Conservation (phyloP, 495 filamentous ascomycete species). For the Collariella sp. region DNA sequence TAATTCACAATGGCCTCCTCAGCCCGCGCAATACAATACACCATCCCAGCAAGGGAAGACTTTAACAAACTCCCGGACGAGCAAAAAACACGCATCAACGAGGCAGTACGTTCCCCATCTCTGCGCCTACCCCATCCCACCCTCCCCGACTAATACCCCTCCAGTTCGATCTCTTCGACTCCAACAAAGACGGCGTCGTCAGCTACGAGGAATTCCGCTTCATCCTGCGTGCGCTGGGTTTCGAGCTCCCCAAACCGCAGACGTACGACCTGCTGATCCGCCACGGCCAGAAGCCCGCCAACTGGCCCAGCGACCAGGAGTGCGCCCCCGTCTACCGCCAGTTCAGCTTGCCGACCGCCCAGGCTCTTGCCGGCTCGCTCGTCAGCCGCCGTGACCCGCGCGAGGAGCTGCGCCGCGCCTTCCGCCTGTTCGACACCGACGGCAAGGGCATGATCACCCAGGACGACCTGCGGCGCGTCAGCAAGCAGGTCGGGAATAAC, state of each 20-base stretch:
- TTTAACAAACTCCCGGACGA: slow-evolving; percentile 30
- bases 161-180: slow-evolving; percentile 93
- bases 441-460: slow-evolving; percentile 78
- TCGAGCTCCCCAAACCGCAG: slow-evolving; percentile 46
- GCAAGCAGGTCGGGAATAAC: slow-evolving; percentile 82
- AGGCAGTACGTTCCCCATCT: slow-evolving; percentile 20
- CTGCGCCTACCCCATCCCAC: neutral
- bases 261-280: slow-evolving; percentile 31
- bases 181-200: slow-evolving; percentile 87
- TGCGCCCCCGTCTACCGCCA: slow-evolving; percentile 30
- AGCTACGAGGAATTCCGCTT: slow-evolving; percentile 98
- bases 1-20: slow-evolving; percentile 20
- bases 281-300: slow-evolving; percentile 27
- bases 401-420: slow-evolving; percentile 87
- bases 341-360: slow-evolving; percentile 46
- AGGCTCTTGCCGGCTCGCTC: slow-evolving; percentile 67
- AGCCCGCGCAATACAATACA: slow-evolving; percentile 27
- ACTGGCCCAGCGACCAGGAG: slow-evolving; percentile 31
- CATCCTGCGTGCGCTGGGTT: slow-evolving; percentile 91
- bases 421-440: slow-evolving; percentile 71
- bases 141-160: slow-evolving; percentile 2
- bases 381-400: slow-evolving; percentile 75
- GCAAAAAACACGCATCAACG: slow-evolving; percentile 28
- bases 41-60: slow-evolving; percentile 27
- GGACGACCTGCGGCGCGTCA: slow-evolving; percentile 77